Base-by-base conservation (phyloP, 208 protist species). In the Paratrypanosoma confusum region DNA sequence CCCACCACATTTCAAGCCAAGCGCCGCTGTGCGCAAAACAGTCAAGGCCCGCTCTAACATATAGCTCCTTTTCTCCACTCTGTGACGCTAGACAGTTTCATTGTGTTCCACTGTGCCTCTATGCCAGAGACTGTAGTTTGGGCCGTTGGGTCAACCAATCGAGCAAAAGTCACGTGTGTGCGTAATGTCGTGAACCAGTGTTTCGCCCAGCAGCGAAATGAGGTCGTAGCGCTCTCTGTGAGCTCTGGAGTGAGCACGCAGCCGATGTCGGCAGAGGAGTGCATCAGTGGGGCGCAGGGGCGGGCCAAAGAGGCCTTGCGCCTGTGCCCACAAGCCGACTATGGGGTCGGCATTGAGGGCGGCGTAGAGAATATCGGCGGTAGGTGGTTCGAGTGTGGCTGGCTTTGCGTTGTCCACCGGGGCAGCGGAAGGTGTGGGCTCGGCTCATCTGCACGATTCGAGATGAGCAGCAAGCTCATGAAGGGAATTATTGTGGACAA, bases 311-410 rank as follows among this genome's bases (percentile, higher is more conserved):
- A 62, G 27, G 71, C 81, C 0, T 41, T 84, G 17, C 40, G 62
- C 1, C 45, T 55, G n/a, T 26, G 60, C 33, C 53, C 71, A 28
- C 52, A 72, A 1, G 72, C 71, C 23, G 44, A 85, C 35, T 90
- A 68, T 58, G 75, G 81, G 25, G 65, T 90, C 24, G 81, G 81
- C 0, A 38, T 90, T 4, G 81, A 90, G 39, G 81, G 81, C 14
- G 81, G 81, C 5, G 11, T 85, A 26, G 75, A 90, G 57, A 41
- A 51, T n/a, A 72, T 85, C 33, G 66, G 38, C 17, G 60, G 58
- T 0, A 58, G 57, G 14, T 90, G 66, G 65, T 90, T 85, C 50
- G 81, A 90, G 42, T 90, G 72, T 48, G 81, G 81, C 1, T 90
- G 81, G 81, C 82, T 90, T 65, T 47, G 51, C 38, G 65, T 85